These are phyloP conservation scores for Venturia asperata DNA, from an alignment of 2,329 filamentous ascomycete genomes.

Conservation along the genomic window DNA sequence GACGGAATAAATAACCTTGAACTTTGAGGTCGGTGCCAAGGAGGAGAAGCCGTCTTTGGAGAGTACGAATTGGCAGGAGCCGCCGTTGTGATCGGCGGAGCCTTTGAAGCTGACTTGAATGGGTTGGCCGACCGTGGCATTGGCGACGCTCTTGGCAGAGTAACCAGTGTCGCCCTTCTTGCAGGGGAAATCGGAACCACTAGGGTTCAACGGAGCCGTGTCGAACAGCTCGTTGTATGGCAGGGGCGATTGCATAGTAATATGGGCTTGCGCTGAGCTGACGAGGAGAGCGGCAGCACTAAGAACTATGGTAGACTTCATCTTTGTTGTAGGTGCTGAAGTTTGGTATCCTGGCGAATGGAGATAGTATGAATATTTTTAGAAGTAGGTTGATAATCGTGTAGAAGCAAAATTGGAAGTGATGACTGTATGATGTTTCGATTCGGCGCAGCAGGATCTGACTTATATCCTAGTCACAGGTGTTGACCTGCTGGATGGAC, in stretches of 20 bases:
- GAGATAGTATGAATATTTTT: not conserved
- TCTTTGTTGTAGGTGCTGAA: not conserved
- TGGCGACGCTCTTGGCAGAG: not conserved
- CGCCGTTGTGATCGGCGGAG: constrained; percentile 80
- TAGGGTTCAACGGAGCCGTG: constrained; percentile 12
- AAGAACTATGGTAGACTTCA: not conserved
- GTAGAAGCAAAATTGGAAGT: not conserved
- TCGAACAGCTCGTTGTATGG: constrained; percentile 9
- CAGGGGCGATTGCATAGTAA: constrained; percentile 13
- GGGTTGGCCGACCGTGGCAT: constrained; percentile 12
- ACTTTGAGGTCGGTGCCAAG: constrained; percentile 53
- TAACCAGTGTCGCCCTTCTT: not conserved
- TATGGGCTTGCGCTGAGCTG: constrained; percentile 13
- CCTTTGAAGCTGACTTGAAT: constrained; percentile 48
- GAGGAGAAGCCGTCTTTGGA: constrained; percentile 60
- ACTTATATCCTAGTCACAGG: not conserved
- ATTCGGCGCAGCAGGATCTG: not conserved
- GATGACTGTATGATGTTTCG: not conserved
- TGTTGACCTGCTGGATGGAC: not conserved
- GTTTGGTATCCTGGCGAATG: not conserved
- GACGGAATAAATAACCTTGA: constrained; percentile 85
- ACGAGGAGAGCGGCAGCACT: not conserved
- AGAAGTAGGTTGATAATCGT: not conserved
- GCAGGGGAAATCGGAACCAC: constrained; percentile 19
- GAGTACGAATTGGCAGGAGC: constrained; percentile 82